These are phyloP conservation scores for Hypomontagnella submonticulosa DNA, from an alignment of 495 filamentous ascomycete species.

Conservation along the genomic window DNA sequence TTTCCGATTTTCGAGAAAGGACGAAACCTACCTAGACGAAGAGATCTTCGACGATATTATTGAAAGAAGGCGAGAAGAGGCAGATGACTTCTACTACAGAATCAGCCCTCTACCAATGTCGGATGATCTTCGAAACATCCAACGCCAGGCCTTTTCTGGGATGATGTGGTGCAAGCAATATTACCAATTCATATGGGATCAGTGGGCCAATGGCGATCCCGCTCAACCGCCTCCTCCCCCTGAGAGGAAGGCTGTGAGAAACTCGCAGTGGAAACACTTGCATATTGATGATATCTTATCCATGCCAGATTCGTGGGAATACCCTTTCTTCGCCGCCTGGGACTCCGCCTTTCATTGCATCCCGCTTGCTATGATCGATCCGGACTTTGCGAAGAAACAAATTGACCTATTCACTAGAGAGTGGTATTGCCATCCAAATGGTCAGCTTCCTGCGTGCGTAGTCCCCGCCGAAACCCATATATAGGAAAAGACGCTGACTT, in stretches of 20 bases:
- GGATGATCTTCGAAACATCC: constrained; percentile 93
- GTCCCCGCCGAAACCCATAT: background rate
- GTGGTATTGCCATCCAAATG: constrained; percentile 99
- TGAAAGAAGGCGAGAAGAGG: constrained; percentile 83
- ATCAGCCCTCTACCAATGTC: constrained; percentile 95
- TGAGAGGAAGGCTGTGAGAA: constrained; percentile 81
- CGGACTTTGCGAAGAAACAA: constrained; percentile 97
- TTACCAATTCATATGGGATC: constrained; percentile 96
- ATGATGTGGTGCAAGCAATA: constrained; percentile 99
- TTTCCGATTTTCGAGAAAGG: constrained; percentile 82
- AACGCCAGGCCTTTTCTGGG: constrained; percentile 90
- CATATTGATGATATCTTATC: constrained; percentile 93
- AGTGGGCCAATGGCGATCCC: constrained; percentile 89
- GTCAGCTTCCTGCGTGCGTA: constrained; percentile 76
- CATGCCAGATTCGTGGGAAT: constrained; percentile 99
- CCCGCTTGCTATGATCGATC: constrained; percentile 94
- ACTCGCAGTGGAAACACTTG: constrained; percentile 91
- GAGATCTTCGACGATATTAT: constrained; percentile 92
- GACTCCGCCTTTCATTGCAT: constrained; percentile 98
- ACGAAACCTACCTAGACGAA: constrained; percentile 84
- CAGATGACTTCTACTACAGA: constrained; percentile 93
- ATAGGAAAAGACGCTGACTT: constrained; percentile 54
- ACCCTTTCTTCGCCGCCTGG: constrained; percentile 98
- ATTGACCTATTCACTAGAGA: constrained; percentile 93
- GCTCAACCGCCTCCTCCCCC: constrained; percentile 82